Percentiles rank a stretch among this genome's conserved stretches.
Conservation (phyloP, 768 basidiomycete genomes). For the Boletellus emodensis region DNA sequence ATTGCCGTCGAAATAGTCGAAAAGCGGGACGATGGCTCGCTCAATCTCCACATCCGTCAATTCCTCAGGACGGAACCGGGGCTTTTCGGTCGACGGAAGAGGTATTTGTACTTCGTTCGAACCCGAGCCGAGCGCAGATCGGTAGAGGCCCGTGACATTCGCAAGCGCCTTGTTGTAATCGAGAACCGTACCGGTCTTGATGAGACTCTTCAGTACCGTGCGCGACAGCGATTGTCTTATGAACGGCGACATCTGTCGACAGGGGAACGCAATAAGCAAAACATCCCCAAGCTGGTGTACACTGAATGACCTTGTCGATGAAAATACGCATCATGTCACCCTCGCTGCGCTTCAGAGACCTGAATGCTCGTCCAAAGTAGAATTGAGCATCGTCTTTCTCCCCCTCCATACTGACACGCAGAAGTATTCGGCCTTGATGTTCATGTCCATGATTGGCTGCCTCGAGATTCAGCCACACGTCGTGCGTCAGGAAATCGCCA, state of each 20-base stretch:
- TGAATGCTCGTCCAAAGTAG: slow-evolving; percentile 94
- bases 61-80: slow-evolving; percentile 72
- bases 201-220: slow-evolving; percentile 66
- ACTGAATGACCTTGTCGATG: slow-evolving; percentile 79
- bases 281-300: not conserved
- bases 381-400: slow-evolving; percentile 98
- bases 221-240: slow-evolving; percentile 84
- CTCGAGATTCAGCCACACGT: slow-evolving; percentile 90
- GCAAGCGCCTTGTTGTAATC: slow-evolving; percentile 91
- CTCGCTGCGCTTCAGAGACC: slow-evolving; percentile 88
- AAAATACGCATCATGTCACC: slow-evolving; percentile 94
- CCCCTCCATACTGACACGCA: slow-evolving; percentile 96
- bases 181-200: slow-evolving; percentile 58
- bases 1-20: slow-evolving; percentile 96
- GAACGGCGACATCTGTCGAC: slow-evolving; percentile 83
- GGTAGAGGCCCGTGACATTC: slow-evolving; percentile 75
- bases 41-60: slow-evolving; percentile 94
- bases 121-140: slow-evolving; percentile 66
- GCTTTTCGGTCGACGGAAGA: slow-evolving; percentile 68
- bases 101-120: slow-evolving; percentile 74
- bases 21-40: slow-evolving; percentile 82
- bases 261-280: not conserved
- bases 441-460: slow-evolving; percentile 37
- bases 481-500: slow-evolving; percentile 85
- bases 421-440: slow-evolving; percentile 68